Conservation (phyloP, 148 eudicot species). For the Silene conica region DNA sequence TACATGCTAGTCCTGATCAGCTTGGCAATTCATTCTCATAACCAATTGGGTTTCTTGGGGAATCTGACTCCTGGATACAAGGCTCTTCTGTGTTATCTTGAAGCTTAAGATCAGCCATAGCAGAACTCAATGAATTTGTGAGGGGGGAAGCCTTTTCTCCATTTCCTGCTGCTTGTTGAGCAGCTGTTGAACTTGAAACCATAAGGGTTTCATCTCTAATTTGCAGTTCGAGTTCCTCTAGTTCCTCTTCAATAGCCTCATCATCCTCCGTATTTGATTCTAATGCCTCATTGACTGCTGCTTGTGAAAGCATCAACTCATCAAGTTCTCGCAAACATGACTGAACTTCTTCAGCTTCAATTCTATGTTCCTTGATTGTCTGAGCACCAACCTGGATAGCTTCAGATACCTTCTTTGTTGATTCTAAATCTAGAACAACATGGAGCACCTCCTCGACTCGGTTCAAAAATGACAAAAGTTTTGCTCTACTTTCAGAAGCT, state of each 20-base stretch:
- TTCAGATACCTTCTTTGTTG: constrained; percentile 83
- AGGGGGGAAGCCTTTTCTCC: constrained; percentile 23
- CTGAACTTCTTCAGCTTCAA: constrained; percentile 58
- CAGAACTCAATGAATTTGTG: constrained; percentile 42
- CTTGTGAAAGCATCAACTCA: constrained; percentile 50
- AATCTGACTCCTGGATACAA: neutral
- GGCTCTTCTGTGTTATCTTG: constrained; percentile 7
- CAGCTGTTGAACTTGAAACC: constrained; percentile 21
- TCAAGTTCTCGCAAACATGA: constrained; percentile 62
- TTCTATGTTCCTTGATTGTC: constrained; percentile 59
- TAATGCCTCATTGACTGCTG: constrained; percentile 46
- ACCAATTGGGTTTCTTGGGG: constrained; percentile 1
- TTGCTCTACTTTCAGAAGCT: constrained; percentile 66
- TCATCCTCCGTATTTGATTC: constrained; percentile 44
- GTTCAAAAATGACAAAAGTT: constrained; percentile 41
- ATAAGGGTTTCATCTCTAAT: constrained; percentile 26
- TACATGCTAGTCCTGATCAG: neutral
- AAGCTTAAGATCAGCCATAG: constrained; percentile 54
- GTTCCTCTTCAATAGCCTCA: constrained; percentile 72
- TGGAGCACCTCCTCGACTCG: constrained; percentile 76
- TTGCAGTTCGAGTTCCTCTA: constrained; percentile 51
- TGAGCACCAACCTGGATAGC: constrained; percentile 64
- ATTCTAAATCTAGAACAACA: constrained; percentile 66
- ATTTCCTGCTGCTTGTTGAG: constrained; percentile 18
- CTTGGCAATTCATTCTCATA: constrained; percentile 18